Percentiles rank a stretch among this genome's conserved stretches.
Conservation (phyloP, 108 stramenopile species). For the Cyclotella cryptica region DNA sequence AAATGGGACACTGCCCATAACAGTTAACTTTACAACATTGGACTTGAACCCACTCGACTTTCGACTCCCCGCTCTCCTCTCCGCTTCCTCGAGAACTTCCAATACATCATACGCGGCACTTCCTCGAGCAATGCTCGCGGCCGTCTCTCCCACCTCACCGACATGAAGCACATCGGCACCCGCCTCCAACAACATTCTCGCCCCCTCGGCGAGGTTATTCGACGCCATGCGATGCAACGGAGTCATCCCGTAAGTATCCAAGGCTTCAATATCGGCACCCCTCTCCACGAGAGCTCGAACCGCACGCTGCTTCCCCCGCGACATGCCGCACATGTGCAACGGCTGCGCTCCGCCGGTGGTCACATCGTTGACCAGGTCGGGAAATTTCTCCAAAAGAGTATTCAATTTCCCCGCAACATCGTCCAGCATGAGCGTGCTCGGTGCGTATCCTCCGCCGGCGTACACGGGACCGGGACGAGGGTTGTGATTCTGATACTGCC, state of each 20-base stretch:
- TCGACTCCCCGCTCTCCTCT: slow-evolving; percentile 1
- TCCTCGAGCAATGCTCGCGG: slow-evolving; percentile 28
- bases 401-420: slow-evolving; percentile 62
- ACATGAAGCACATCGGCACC: slow-evolving; percentile 55
- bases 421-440: slow-evolving; percentile 59
- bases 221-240: slow-evolving; percentile 89
- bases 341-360: slow-evolving; percentile 86
- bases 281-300: slow-evolving; percentile 62
- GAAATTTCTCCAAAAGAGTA: slow-evolving; percentile 64
- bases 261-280: slow-evolving; percentile 69
- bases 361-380: slow-evolving; percentile 73
- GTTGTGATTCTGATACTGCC: slow-evolving; percentile 88
- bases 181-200: slow-evolving; percentile 64
- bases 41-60: slow-evolving; percentile 30
- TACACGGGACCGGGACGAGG: slow-evolving; percentile 83
- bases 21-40: slow-evolving; percentile 40
- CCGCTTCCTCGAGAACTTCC: slow-evolving; percentile 31
- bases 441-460: slow-evolving; percentile 76
- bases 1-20: slow-evolving; percentile 22
- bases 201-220: slow-evolving; percentile 81
- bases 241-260: slow-evolving; percentile 86
- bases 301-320: slow-evolving; percentile 54
- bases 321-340: slow-evolving; percentile 88
- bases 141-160: slow-evolving; percentile 32
- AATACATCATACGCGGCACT: slow-evolving; percentile 42